phyloP scores from a whole-genome alignment of 768 basidiomycete genomes.

The Phaeolepiota aurea region DNA sequence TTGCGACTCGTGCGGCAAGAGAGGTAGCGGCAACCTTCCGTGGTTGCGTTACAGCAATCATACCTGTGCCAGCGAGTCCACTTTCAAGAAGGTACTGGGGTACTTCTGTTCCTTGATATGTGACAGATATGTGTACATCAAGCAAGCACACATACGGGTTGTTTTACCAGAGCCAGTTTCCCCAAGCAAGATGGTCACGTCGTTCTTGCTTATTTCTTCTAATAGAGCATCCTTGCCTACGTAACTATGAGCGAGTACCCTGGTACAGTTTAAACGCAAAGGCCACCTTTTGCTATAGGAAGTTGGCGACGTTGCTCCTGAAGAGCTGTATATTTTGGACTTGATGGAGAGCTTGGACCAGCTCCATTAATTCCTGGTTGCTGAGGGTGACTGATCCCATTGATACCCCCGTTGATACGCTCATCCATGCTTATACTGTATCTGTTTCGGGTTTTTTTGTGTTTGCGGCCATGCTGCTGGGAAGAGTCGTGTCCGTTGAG shows the following conservation, averaged over 20 bases:
- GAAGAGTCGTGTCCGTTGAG: conserved; percentile 15
- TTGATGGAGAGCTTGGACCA: conserved; percentile 14
- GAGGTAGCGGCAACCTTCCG: conserved; percentile 92
- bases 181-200: conserved; percentile 84
- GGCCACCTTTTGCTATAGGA: conserved; percentile 72
- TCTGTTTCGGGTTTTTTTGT: conserved; percentile 25
- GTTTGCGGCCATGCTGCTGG: conserved; percentile 16
- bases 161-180: conserved; percentile 99
- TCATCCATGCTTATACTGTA: conserved; percentile 1
- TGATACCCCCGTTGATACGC: neutral
- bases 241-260: conserved; percentile 2
- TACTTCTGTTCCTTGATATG: conserved; percentile 53
- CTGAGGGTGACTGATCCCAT: neutral
- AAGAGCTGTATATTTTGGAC: conserved; percentile 23
- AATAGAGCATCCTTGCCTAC: conserved; percentile 71
- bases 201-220: conserved; percentile 64
- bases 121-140: neutral
- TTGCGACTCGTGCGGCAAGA: conserved; percentile 85
- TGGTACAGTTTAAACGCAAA: neutral
- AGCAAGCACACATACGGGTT: conserved; percentile 62
- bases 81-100: conserved; percentile 92
- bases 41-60: conserved; percentile 92
- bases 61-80: conserved; percentile 58
- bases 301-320: conserved; percentile 63
- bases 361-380: conserved; percentile 9